Evolutionary conservation across 345 rosid species (phyloP).

Genomic region (Linum usitatissimum): DNA sequence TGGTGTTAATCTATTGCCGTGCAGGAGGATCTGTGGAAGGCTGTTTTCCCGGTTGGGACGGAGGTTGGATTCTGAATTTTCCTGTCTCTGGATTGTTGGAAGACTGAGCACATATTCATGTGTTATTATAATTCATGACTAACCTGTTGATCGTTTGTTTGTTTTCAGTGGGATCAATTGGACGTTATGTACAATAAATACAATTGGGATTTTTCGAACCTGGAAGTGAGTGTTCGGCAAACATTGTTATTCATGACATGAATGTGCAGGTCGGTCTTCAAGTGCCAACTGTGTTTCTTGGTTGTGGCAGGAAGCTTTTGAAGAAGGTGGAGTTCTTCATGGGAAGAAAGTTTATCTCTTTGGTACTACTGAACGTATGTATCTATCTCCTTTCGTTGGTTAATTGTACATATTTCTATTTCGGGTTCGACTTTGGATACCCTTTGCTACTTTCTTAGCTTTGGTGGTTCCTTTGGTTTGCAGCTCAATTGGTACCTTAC

Average conservation of each 20-base stretch:
- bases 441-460: neutral
- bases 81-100: neutral
- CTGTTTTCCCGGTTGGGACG: constrained; percentile 77
- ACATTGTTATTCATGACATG: neutral
- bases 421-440: neutral
- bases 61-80: constrained; percentile 43
- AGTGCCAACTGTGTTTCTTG: constrained; percentile 10
- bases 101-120: neutral
- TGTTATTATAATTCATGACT: neutral
- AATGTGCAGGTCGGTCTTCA: too few relatives aligned
- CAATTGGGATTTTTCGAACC: constrained; percentile 78
- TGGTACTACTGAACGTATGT: constrained; percentile 91
- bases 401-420: neutral
- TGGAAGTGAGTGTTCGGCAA: constrained; percentile 57
- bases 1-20: constrained; percentile 13
- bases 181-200: constrained; percentile 45
- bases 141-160: neutral
- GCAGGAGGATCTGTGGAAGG: constrained; percentile 89
- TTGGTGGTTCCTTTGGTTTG: constrained; percentile 12
- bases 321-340: constrained; percentile 67
- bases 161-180: constrained; percentile 83
- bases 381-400: neutral
- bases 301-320: constrained; percentile 61
- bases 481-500: constrained; percentile 83
- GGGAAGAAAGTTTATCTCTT: constrained; percentile 76